These are phyloP conservation scores for Emericellopsis cladophorae DNA, from an alignment of 2,329 filamentous ascomycete species.

Conservation along the genomic window DNA sequence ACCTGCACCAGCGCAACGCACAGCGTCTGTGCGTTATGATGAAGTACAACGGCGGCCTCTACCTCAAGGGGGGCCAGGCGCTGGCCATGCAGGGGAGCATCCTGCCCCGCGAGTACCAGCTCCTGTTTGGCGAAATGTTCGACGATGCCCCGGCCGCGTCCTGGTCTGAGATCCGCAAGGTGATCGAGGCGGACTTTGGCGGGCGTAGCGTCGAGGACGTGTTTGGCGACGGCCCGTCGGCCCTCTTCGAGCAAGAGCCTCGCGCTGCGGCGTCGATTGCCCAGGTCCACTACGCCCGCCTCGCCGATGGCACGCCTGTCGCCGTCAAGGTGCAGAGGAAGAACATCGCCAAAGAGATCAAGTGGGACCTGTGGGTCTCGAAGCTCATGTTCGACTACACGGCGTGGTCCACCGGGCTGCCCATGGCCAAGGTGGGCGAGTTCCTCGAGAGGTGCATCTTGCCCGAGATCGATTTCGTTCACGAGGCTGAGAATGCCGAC, in stretches of 20 bases:
- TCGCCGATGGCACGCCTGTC: conserved; percentile 79
- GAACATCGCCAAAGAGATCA: conserved; percentile 82
- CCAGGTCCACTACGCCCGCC: conserved; percentile 87
- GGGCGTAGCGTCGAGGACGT: conserved; percentile 68
- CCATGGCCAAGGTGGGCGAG: conserved; percentile 78
- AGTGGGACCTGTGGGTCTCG: conserved; percentile 93
- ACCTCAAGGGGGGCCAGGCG: conserved; percentile 95
- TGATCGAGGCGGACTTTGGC: conserved; percentile 83
- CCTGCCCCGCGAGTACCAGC: conserved; percentile 85
- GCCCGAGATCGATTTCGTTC: conserved; percentile 88
- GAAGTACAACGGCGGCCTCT: conserved; percentile 78
- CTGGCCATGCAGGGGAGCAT: conserved; percentile 97
- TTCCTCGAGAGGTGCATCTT: conserved; percentile 87
- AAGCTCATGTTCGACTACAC: conserved; percentile 78
- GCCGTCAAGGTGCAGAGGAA: conserved; percentile 95
- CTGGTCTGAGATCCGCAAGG: conserved; percentile 75
- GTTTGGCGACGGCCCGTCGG: conserved; percentile 76
- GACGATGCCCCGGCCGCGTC: conserved; percentile 91
- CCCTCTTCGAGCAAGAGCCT: conserved; percentile 47
- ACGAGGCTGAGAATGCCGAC: conserved; percentile 81
- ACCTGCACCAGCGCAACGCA: conserved; percentile 74
- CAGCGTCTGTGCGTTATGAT: conserved; percentile 72
- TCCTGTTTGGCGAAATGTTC: conserved; percentile 95
- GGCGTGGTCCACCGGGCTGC: conserved; percentile 73
- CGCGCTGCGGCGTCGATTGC: conserved; percentile 81